Conservation (phyloP, 371 early-diverging fungal species). For the Mucor saturninus region DNA sequence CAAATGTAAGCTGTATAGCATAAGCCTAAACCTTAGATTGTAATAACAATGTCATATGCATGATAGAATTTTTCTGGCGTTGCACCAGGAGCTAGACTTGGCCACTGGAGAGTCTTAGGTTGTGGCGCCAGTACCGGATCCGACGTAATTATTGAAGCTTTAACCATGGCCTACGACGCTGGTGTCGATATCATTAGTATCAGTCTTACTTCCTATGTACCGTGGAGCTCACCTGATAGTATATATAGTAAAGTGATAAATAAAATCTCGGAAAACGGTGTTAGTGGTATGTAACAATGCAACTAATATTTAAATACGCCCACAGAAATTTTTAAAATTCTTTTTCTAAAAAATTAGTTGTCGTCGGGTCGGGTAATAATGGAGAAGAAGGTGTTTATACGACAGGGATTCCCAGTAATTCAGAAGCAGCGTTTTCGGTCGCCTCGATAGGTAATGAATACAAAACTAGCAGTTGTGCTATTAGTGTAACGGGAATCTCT, state of each 20-base stretch:
- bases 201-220: conserved; percentile 58
- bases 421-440: conserved; percentile 54
- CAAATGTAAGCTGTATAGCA: conserved; percentile 30
- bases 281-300: too few relatives aligned
- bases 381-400: conserved; percentile 59
- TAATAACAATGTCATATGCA: not conserved
- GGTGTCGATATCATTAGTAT: conserved; percentile 66
- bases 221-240: conserved; percentile 46
- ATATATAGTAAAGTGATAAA: conserved; percentile 24
- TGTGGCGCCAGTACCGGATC: conserved; percentile 57
- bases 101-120: conserved; percentile 66
- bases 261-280: too few relatives aligned
- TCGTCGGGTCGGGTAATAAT: conserved; percentile 64
- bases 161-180: conserved; percentile 64
- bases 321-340: too few relatives aligned
- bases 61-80: conserved; percentile 60
- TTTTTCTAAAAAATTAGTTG: conserved; percentile 23
- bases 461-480: too few relatives aligned
- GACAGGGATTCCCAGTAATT: conserved; percentile 57
- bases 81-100: conserved; percentile 64
- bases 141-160: conserved; percentile 66
- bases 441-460: conserved; percentile 61
- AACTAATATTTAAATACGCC: too few relatives aligned
- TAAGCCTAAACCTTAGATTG: not conserved
- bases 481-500: too few relatives aligned